Conservation (phyloP, 2,329 filamentous ascomycete genomes). For the Fusarium devonianum region DNA sequence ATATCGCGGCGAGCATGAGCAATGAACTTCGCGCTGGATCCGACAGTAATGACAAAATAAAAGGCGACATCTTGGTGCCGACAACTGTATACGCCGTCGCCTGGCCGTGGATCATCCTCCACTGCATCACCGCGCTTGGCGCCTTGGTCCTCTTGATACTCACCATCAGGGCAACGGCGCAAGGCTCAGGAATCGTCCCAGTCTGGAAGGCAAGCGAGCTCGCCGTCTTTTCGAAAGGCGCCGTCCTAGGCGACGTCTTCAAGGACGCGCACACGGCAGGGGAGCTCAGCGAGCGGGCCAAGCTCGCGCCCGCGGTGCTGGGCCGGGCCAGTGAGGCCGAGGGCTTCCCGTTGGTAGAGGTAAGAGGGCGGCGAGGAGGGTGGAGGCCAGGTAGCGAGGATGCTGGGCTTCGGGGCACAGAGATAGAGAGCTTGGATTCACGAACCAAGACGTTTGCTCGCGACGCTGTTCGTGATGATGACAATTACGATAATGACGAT, state of each 20-base stretch:
- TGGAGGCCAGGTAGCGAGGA: too few relatives aligned
- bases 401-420: neutral
- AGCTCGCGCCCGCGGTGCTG: conserved; percentile 1
- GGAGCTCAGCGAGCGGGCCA: conserved; percentile 7
- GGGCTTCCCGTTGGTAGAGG: neutral
- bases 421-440: neutral
- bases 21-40: conserved; percentile 15
- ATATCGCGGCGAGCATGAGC: conserved; percentile 25
- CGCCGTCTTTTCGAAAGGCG: conserved; percentile 16
- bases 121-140: conserved; percentile 9
- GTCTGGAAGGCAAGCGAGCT: conserved; percentile 26
- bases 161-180: neutral
- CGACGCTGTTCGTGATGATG: neutral
- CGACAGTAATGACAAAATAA: neutral
- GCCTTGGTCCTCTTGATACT: conserved; percentile 8
- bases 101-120: conserved; percentile 24
- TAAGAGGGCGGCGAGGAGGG: neutral
- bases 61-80: neutral
- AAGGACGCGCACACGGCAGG: conserved; percentile 1
- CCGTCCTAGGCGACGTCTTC: neutral
- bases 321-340: neutral
- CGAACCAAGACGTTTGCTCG: neutral
- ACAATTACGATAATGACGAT: too few relatives aligned
- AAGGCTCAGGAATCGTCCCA: neutral
- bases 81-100: conserved; percentile 15